Evolutionary conservation across 805 yeast species (phyloP), one percentile per base, ranked within the genome.

Genomic region (Starmerella powellii): DNA sequence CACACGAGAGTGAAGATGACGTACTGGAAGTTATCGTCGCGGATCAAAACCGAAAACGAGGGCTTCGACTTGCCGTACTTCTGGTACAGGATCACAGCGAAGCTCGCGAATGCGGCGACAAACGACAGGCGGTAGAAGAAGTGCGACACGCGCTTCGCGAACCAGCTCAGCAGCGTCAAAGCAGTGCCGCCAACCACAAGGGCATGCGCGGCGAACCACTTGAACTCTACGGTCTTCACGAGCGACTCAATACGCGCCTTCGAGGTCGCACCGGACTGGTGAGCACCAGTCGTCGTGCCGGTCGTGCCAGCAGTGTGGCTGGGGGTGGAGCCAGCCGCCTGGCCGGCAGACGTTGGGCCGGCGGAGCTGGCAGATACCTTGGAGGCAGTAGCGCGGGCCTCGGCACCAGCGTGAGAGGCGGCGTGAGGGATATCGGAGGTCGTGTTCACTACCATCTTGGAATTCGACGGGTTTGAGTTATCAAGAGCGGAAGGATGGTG

Each of bases 1-100:
- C 76, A 74, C 33, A 66, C 66, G 47, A 71, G 50, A 37, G 77
- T 76, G 45, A 77, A 62, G 32, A 67, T 59, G 40, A 82, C 67
- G 62, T 86, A 87, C 51, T 84, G 88, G 43, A 73, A 65, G 58
- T 81, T 82, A 56, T 80, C 91, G 60, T 83, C 79, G 49, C 38
- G 57, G 31, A 38, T 45, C 20, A 58, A 54, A 31, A 56, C 44
- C 40, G 53, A 50, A 42, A 45, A 50, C 32, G 46, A 29, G 18
- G 48, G 50, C 47, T 42, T 42, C 38, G 50, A 40, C 34, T 42
- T 44, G 44, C 54, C 51, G 53, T 66, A 67, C 37, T 72, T 68
- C 61, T 86, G 87, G 59, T 67, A 76, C 24, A 80, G 61, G 45
- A 85, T 80, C 47, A 87, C 73, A 20, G 83, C 83, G 59, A 84